These are phyloP conservation scores for Solidago caesia DNA, from an alignment of 129 eudicot genomes.

Conservation along the genomic window DNA sequence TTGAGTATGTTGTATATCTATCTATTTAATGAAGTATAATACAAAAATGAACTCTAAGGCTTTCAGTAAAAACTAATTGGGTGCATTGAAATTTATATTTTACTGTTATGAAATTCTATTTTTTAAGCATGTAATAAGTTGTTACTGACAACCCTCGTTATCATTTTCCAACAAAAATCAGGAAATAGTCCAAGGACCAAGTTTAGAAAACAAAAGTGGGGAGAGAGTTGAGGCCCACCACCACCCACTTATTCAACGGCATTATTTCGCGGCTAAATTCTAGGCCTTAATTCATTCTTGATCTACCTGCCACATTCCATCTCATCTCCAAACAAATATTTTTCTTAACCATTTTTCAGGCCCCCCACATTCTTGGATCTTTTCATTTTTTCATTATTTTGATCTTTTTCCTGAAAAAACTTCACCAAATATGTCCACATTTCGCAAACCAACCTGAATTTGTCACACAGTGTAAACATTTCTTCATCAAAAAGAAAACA, in stretches of 20 bases:
- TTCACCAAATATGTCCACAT: conserved; percentile 4
- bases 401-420: conserved; percentile 25
- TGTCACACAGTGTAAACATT: not conserved
- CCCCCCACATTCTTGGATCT: not conserved
- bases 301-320: conserved; percentile 18
- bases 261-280: conserved; percentile 52
- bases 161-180: too few species aligned
- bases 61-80: too few species aligned
- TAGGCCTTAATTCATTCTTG: conserved; percentile 12
- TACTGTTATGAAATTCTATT: too few species aligned
- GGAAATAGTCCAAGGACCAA: not conserved
- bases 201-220: not conserved
- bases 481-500: too few species aligned
- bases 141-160: too few species aligned
- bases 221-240: conserved; percentile 34
- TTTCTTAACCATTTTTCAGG: not conserved
- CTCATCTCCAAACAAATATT: not conserved
- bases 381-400: conserved; percentile 2
- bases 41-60: too few species aligned
- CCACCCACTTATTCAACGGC: conserved; percentile 61
- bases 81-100: too few species aligned
- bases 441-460: conserved; percentile 22
- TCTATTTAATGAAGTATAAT: too few species aligned
- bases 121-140: too few species aligned
- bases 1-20: too few species aligned